phyloP scores from a whole-genome alignment of 2,329 filamentous ascomycete species.

The Lachnellula occidentalis region DNA sequence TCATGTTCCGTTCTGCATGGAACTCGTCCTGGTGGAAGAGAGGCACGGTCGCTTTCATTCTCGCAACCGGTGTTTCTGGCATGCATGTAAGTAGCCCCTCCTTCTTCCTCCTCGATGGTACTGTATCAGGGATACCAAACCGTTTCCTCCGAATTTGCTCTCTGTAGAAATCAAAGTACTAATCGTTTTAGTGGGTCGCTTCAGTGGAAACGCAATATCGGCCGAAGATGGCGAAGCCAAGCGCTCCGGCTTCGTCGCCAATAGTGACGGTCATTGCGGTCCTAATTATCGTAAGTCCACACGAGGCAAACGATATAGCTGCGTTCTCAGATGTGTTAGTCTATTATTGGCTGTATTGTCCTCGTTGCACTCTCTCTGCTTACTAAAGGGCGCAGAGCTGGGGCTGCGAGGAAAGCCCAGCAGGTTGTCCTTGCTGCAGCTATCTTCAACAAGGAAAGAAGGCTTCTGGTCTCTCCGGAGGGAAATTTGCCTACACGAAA shows the following conservation, averaged over 20 bases:
- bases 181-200: slow-evolving; percentile 50
- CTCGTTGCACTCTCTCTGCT: slow-evolving; percentile 49
- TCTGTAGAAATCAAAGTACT: too few species aligned
- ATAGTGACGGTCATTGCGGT: slow-evolving; percentile 69
- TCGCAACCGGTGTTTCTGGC: background rate
- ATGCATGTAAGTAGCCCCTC: background rate
- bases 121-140: too few species aligned
- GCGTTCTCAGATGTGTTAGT: slow-evolving; percentile 35
- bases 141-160: too few species aligned
- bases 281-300: slow-evolving; percentile 55
- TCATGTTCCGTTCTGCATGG: slow-evolving; percentile 70
- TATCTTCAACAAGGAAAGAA: slow-evolving; percentile 61
- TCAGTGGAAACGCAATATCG: slow-evolving; percentile 65
- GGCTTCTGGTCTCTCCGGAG: slow-evolving; percentile 63
- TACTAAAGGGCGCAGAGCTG: slow-evolving; percentile 35
- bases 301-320: background rate
- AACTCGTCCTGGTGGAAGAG: slow-evolving; percentile 75
- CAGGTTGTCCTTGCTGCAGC: slow-evolving; percentile 53
- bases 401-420: slow-evolving; percentile 38
- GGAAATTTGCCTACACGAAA: slow-evolving; percentile 67
- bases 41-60: slow-evolving; percentile 50
- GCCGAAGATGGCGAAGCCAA: slow-evolving; percentile 42
- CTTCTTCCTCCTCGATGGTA: too few species aligned
- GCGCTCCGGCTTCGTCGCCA: slow-evolving; percentile 32
- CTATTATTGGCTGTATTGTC: slow-evolving; percentile 54